Evolutionary conservation across 2,329 filamentous ascomycete genomes (phyloP), one percentile per base, ranked within the genome.

Genomic region (Pseudogymnoascus sp.): DNA sequence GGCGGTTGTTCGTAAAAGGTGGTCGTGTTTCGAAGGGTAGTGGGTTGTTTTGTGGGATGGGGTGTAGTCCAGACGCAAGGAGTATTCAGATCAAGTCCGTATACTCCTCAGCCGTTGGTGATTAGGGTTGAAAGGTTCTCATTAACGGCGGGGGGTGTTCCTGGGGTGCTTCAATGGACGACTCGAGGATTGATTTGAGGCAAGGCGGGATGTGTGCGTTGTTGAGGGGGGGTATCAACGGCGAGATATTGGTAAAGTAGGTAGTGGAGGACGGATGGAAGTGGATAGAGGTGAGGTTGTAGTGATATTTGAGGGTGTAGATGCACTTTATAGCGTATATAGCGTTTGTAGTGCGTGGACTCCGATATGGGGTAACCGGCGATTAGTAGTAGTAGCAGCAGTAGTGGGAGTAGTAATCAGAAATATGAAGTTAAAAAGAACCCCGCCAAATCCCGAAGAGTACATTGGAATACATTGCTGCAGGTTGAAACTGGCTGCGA

Each of bases 21-120:
- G 31, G 8, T 33, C 7, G 29, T 33, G 8, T 11, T 26, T 5
- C n/a, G 11, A 10, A 26, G 35, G 60, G 60, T 66, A 4, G 12
- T 45, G 6, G 21, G 21, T 45, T 6, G 21, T 45, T 21, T 45
- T 12, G 43, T 49, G 43, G 43, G 43, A 3, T 49, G 43, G 43
- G 43, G 14, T 62, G 68, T 68, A 73, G 74, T 80, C 80, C 80
- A 82, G 81, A 84, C 81, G 81, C 81, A 84, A 84, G 81, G 81
- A 83, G 81, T 83, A 83, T 81, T 81, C 81, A 83, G 80, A 80
- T 75, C 70, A 67, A 69, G 72, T 77, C 81, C 80, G 81, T 52
- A 82, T 83, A 83, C 81, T 82, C 81, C 81, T 84, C 81, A 83
- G 81, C 81, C 81, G 79, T 83, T 77, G 78, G 78, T 77, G 66